A percentile compares a stretch with the other conserved stretches of the same genome.
phyloP scores from a whole-genome alignment of 306 rosid species.

The cucumber (Cucumis sativus) region DNA sequence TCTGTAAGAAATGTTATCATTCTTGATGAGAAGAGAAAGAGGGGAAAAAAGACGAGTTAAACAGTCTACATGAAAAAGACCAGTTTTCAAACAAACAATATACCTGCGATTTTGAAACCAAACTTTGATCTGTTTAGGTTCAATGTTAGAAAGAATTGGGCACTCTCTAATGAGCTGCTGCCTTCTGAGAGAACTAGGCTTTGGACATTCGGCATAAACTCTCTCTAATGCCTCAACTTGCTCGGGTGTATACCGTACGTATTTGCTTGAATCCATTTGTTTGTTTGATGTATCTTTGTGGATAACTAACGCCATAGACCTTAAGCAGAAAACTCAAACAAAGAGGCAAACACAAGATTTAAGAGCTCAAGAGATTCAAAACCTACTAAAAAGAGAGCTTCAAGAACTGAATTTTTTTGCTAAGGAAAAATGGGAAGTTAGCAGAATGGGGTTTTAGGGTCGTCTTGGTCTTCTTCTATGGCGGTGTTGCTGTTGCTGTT shows the following conservation, averaged over 20 bases:
- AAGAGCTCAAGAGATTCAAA: neutral
- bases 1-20: neutral
- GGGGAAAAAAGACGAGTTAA: neutral
- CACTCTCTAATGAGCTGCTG: slow-evolving; percentile 95
- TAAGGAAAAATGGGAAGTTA: slow-evolving; percentile 7
- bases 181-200: slow-evolving; percentile 83
- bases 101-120: slow-evolving; percentile 99
- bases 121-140: slow-evolving; percentile 96
- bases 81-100: neutral
- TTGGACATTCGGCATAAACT: slow-evolving; percentile 87
- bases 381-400: neutral
- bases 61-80: neutral
- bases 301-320: slow-evolving; percentile 58
- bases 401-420: neutral
- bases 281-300: slow-evolving; percentile 45
- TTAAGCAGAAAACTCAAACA: neutral
- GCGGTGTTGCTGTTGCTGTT: slow-evolving; percentile 15
- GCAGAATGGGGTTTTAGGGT: slow-evolving; percentile 15
- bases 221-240: slow-evolving; percentile 96
- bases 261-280: slow-evolving; percentile 80
- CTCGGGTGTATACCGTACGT: slow-evolving; percentile 89
- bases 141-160: slow-evolving; percentile 80
- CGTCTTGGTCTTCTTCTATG: slow-evolving; percentile 30
- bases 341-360: neutral
- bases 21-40: neutral